Conservation (phyloP, 495 filamentous ascomycete species). For the Podospora bellae-mahoneyi region DNA sequence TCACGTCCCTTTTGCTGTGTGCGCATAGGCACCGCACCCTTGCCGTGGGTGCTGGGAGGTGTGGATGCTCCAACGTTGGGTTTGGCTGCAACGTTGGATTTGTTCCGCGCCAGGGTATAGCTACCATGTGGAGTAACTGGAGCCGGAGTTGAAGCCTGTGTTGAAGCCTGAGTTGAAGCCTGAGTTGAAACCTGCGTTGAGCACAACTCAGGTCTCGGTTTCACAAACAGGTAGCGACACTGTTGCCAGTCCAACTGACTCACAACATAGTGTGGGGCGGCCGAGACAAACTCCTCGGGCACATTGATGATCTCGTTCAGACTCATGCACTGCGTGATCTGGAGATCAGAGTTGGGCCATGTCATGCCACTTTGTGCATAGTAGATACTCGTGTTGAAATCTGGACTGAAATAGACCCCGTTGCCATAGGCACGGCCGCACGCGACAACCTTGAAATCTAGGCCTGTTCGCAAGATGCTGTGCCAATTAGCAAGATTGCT, state of each 20-base stretch:
- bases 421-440: conserved; percentile 73
- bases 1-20: conserved; percentile 7
- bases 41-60: conserved; percentile 16
- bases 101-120: too few relatives aligned
- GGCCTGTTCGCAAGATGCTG: conserved; percentile 76
- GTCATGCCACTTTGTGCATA: conserved; percentile 43
- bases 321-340: conserved; percentile 59
- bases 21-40: neutral
- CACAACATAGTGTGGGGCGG: conserved; percentile 66
- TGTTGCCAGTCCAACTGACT: conserved; percentile 83
- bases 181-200: neutral
- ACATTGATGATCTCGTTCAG: conserved; percentile 87
- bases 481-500: conserved; percentile 81
- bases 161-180: too few relatives aligned
- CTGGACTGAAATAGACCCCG: conserved; percentile 74
- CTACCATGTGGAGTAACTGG: too few relatives aligned
- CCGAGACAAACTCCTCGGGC: conserved; percentile 56
- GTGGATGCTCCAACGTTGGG: neutral
- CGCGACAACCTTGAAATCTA: conserved; percentile 61
- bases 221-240: conserved; percentile 80
- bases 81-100: too few relatives aligned
- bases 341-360: conserved; percentile 67
- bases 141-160: too few relatives aligned
- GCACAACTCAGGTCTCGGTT: conserved; percentile 15
- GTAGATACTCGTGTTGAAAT: conserved; percentile 53